Percentiles rank a stretch among this genome's conserved stretches.
Conservation (phyloP, 192 early-diverging fungal species). For the Gonapodya sp. region DNA sequence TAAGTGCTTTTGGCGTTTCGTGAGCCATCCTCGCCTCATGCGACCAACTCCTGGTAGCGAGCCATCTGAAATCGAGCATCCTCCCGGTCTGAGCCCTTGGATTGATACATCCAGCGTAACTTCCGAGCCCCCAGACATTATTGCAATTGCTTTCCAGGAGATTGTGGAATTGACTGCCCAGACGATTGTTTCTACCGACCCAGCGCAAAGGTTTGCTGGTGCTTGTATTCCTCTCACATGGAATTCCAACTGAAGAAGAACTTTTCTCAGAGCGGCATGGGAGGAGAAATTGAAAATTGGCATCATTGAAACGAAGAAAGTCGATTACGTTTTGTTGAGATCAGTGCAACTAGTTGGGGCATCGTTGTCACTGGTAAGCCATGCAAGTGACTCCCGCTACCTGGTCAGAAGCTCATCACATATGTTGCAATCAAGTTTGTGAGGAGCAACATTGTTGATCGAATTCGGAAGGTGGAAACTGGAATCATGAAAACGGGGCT, state of each 20-base stretch:
- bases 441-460: slow-evolving; percentile 47
- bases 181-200: slow-evolving; percentile 57
- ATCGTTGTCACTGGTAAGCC: slow-evolving; percentile 1
- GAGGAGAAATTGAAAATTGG: background rate
- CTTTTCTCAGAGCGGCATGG: background rate
- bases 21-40: too few species aligned
- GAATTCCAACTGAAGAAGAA: background rate
- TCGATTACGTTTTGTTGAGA: slow-evolving; percentile 66
- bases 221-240: background rate
- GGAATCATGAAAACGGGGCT: slow-evolving; percentile 87
- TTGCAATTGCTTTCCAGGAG: slow-evolving; percentile 89
- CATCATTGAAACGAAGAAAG: background rate
- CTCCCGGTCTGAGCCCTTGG: slow-evolving; percentile 52
- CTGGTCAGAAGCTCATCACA: background rate
- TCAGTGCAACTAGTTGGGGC: slow-evolving; percentile 86
- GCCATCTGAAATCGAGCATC: background rate
- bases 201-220: slow-evolving; percentile 35
- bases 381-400: too few species aligned
- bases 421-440: slow-evolving; percentile 42
- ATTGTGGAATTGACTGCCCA: slow-evolving; percentile 81
- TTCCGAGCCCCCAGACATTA: slow-evolving; percentile 57
- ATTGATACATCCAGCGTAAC: slow-evolving; percentile 29
- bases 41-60: background rate
- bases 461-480: slow-evolving; percentile 75
- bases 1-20: too few species aligned